Percentiles rank a stretch among this genome's conserved stretches.
Evolutionary conservation across 768 basidiomycete species (phyloP).

Genomic region (Naganishia randhawae): DNA sequence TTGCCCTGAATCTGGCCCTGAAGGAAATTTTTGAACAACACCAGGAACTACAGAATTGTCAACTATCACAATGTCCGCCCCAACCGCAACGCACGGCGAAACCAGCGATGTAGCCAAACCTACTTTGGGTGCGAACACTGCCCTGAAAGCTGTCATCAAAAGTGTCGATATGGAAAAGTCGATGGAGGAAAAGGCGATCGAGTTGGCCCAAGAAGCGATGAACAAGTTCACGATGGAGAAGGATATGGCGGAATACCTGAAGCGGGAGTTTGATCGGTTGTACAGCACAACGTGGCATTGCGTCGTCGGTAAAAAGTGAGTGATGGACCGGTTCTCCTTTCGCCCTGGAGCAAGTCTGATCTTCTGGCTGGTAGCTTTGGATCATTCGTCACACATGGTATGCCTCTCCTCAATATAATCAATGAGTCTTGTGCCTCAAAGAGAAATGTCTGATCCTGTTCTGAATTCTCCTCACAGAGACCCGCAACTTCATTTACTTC

Average conservation of each 20-base stretch:
- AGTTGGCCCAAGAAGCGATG: slow-evolving; percentile 76
- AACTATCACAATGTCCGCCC: background rate
- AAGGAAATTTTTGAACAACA: background rate
- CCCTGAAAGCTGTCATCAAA: slow-evolving; percentile 79
- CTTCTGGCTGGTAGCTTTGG: slow-evolving; percentile 61
- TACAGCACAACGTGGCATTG: slow-evolving; percentile 97
- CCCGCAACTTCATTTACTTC: slow-evolving; percentile 98
- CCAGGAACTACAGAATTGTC: background rate
- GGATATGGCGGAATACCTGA: slow-evolving; percentile 95
- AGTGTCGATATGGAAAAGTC: slow-evolving; percentile 95
- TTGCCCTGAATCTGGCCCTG: too few relatives aligned
- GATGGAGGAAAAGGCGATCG: slow-evolving; percentile 91
- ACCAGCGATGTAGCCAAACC: background rate
- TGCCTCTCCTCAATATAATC: slow-evolving; percentile 42
- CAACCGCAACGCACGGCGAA: background rate
- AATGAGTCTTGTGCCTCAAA: background rate
- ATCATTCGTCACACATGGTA: slow-evolving; percentile 94
- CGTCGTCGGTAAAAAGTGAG: slow-evolving; percentile 87
- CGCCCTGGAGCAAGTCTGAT: background rate
- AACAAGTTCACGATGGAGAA: slow-evolving; percentile 93
- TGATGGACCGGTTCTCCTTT: background rate
- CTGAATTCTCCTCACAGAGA: slow-evolving; percentile 60
- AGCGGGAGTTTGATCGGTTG: slow-evolving; percentile 92
- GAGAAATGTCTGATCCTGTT: background rate
- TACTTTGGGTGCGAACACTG: slow-evolving; percentile 15